Conservation (phyloP, 495 filamentous ascomycete genomes). For the Penicillium desertorum region DNA sequence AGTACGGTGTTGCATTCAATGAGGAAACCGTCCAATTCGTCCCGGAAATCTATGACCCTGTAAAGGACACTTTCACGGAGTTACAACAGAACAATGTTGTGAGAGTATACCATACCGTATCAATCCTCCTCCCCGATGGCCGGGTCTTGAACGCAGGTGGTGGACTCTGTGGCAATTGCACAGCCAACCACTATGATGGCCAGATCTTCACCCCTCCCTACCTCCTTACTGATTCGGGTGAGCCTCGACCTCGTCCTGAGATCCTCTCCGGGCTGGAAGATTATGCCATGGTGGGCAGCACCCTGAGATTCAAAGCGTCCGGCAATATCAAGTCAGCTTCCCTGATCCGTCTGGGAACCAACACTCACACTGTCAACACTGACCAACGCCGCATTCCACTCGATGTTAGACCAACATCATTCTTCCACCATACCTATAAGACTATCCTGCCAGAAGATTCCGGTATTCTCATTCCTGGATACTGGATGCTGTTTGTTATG, state of each 20-base stretch:
- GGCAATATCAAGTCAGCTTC: constrained; percentile 18
- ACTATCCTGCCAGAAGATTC: constrained; percentile 32
- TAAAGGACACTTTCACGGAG: constrained; percentile 33
- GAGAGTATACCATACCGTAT: constrained; percentile 57
- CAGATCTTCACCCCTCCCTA: constrained; percentile 60
- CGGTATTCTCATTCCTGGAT: constrained; percentile 55
- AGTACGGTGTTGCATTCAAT: constrained; percentile 46
- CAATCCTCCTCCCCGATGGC: constrained; percentile 56
- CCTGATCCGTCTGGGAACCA: constrained; percentile 47
- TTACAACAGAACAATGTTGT: constrained; percentile 37
- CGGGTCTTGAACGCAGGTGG: constrained; percentile 56
- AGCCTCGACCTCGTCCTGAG: constrained; percentile 8
- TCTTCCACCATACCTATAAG: background rate
- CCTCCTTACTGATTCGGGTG: constrained; percentile 25
- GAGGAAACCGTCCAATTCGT: constrained; percentile 44
- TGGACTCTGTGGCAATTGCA: constrained; percentile 54
- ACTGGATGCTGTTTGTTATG: constrained; percentile 59
- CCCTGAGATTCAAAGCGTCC: constrained; percentile 21
- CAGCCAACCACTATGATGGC: constrained; percentile 57
- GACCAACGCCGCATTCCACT: constrained; percentile 57
- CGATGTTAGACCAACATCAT: background rate
- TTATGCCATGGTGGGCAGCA: constrained; percentile 26
- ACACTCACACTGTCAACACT: constrained; percentile 59
- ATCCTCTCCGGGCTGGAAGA: background rate
- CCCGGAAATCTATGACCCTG: constrained; percentile 55